phyloP scores from a whole-genome alignment of 768 basidiomycete species.

The Suillus tomentosus region DNA sequence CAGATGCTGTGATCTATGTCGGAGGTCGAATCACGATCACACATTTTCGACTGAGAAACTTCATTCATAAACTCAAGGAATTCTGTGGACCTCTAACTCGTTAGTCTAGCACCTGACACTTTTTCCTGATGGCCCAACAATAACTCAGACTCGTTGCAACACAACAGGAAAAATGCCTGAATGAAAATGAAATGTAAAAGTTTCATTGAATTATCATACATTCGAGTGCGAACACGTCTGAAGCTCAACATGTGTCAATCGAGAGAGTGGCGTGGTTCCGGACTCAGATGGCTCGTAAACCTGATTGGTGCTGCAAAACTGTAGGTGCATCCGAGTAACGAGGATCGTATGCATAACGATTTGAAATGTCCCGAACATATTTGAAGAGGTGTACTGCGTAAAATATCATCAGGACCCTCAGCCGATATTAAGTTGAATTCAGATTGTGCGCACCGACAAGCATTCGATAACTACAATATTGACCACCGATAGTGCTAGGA shows the following conservation, averaged over 20 bases:
- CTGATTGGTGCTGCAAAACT: background rate
- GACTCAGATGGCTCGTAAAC: background rate
- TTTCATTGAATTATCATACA: background rate
- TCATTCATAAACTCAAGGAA: background rate
- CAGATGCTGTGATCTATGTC: background rate
- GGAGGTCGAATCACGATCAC: too few relatives aligned
- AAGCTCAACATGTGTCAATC: background rate
- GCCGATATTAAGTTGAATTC: background rate
- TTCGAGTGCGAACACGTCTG: background rate
- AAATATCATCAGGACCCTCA: background rate
- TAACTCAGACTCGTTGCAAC: background rate
- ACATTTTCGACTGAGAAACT: too few relatives aligned
- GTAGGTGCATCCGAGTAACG: conserved; percentile 3
- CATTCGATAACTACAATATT: background rate
- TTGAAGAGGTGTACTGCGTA: background rate
- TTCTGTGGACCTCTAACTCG: background rate
- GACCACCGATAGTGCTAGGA: background rate
- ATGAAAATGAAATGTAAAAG: background rate
- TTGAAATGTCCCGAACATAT: background rate
- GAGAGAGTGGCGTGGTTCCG: background rate
- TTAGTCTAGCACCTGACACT: background rate
- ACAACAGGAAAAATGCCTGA: background rate
- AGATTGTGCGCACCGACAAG: background rate
- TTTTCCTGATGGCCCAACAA: background rate
- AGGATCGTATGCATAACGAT: background rate